A percentile compares a stretch with the other conserved stretches of the same genome.
phyloP scores from a whole-genome alignment of 768 basidiomycete species.

The Epithele typhae region DNA sequence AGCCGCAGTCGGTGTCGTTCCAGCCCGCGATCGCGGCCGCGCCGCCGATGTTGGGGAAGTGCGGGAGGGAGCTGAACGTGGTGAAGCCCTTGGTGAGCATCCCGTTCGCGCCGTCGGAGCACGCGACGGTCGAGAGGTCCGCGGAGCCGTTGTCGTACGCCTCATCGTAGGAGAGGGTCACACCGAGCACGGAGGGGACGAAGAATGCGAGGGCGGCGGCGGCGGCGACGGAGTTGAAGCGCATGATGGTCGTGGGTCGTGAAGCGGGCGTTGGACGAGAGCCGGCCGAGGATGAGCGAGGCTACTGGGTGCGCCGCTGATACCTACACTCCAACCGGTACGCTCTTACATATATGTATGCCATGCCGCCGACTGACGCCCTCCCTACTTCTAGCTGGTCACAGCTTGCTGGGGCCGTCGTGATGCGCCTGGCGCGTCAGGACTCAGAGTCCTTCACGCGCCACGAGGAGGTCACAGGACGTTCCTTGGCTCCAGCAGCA shows the following conservation, averaged over 20 bases:
- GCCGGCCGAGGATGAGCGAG: too few relatives aligned
- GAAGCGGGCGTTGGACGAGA: neutral
- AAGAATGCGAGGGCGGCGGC: slow-evolving; percentile 11
- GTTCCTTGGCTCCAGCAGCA: too few relatives aligned
- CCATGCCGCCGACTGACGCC: too few relatives aligned
- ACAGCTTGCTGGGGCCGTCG: too few relatives aligned
- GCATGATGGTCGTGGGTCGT: slow-evolving; percentile 20
- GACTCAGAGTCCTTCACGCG: too few relatives aligned
- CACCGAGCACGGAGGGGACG: slow-evolving; percentile 8
- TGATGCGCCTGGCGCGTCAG: too few relatives aligned
- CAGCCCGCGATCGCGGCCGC: slow-evolving; percentile 44
- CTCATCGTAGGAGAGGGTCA: slow-evolving; percentile 38
- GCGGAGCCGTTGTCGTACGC: slow-evolving; percentile 41
- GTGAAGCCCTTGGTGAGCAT: slow-evolving; percentile 39
- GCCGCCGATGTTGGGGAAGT: slow-evolving; percentile 59
- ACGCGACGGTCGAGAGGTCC: slow-evolving; percentile 41
- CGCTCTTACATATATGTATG: too few relatives aligned
- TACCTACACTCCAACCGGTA: too few relatives aligned
- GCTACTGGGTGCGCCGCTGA: too few relatives aligned
- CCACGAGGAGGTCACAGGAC: too few relatives aligned
- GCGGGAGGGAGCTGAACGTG: slow-evolving; percentile 48
- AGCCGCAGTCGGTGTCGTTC: slow-evolving; percentile 50
- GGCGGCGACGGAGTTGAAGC: slow-evolving; percentile 15
- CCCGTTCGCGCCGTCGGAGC: slow-evolving; percentile 51
- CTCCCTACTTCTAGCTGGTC: too few relatives aligned